phyloP scores from a whole-genome alignment of 2,329 filamentous ascomycete genomes.

The Monilinia fructigena region DNA sequence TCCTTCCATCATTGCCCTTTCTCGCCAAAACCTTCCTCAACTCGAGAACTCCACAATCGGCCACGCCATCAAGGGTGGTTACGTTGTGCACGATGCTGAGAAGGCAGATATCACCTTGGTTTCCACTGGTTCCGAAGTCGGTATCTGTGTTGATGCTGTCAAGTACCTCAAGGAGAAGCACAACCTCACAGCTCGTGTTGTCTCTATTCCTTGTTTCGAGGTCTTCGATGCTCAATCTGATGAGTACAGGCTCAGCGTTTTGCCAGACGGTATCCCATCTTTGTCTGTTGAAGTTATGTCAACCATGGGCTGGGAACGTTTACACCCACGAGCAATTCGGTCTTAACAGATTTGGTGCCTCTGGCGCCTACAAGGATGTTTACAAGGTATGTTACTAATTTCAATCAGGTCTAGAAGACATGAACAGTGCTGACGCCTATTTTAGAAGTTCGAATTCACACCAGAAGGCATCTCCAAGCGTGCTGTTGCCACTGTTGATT shows the following conservation, averaged over 20 bases:
- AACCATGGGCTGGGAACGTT: conserved; percentile 96
- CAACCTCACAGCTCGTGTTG: conserved; percentile 82
- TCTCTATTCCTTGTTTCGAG: conserved; percentile 95
- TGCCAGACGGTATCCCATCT: conserved; percentile 90
- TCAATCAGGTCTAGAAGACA: not conserved
- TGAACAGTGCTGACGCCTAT: conserved; percentile 42
- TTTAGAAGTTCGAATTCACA: conserved; percentile 98
- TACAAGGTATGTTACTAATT: conserved; percentile 67
- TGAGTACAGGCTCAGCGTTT: conserved; percentile 89
- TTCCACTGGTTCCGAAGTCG: conserved; percentile 94
- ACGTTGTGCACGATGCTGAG: conserved; percentile 81
- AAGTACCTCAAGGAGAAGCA: conserved; percentile 89
- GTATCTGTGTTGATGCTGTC: conserved; percentile 87
- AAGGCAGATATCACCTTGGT: conserved; percentile 85
- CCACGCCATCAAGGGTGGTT: conserved; percentile 90
- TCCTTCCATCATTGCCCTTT: conserved; percentile 89
- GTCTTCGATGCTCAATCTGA: conserved; percentile 92
- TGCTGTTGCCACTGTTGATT: conserved; percentile 85
- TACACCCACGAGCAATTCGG: conserved; percentile 99
- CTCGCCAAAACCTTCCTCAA: conserved; percentile 97
- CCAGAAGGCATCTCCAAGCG: conserved; percentile 96
- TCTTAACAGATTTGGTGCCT: conserved; percentile 97
- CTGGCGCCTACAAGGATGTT: conserved; percentile 94
- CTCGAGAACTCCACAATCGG: conserved; percentile 91
- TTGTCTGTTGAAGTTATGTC: conserved; percentile 95